Percentiles rank a stretch among this genome's conserved stretches.
phyloP scores from a whole-genome alignment of 345 rosid species.

The Psidium guajava region DNA sequence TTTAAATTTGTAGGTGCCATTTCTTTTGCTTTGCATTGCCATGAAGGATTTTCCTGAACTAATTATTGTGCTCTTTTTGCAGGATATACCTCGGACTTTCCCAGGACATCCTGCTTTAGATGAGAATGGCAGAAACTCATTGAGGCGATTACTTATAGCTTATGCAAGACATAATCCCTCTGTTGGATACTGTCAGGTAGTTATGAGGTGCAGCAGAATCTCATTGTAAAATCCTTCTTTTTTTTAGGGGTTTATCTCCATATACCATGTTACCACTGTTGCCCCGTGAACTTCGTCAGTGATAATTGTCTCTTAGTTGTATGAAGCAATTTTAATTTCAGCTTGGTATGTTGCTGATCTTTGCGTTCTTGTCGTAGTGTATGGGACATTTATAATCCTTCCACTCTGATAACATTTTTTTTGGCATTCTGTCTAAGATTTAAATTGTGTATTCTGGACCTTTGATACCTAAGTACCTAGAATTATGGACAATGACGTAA shows the following conservation, averaged over 20 bases:
- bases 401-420: background rate
- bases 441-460: background rate
- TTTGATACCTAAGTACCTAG: background rate
- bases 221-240: background rate
- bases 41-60: conserved; percentile 21
- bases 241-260: background rate
- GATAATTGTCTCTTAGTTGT: background rate
- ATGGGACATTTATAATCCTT: background rate
- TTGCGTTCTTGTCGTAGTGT: background rate
- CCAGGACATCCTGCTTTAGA: conserved; percentile 96
- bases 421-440: background rate
- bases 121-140: conserved; percentile 80
- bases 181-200: conserved; percentile 96
- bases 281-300: background rate
- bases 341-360: background rate
- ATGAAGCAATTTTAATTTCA: background rate
- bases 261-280: background rate
- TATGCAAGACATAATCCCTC: conserved; percentile 90
- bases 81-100: conserved; percentile 94
- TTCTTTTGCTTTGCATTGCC: conserved; percentile 22
- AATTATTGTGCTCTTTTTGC: conserved; percentile 17
- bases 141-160: conserved; percentile 79
- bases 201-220: background rate
- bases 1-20: conserved; percentile 46
- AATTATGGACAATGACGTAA: background rate